A percentile compares a stretch with the other conserved stretches of the same genome.
phyloP scores from a whole-genome alignment of 2,329 filamentous ascomycete genomes.

The Rhinocladiella similis region DNA sequence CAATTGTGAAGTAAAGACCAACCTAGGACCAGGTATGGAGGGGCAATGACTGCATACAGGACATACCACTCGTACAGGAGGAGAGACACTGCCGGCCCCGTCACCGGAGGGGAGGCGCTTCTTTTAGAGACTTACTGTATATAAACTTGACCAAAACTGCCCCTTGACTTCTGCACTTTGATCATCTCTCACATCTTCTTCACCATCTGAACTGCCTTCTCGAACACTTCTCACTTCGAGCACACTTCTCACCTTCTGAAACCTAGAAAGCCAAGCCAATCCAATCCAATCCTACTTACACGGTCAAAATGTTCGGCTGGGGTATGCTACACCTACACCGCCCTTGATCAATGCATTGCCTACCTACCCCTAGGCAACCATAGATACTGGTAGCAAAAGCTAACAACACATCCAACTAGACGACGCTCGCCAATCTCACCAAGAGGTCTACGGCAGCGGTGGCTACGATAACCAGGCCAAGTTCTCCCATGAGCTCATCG shows the following conservation, averaged over 20 bases:
- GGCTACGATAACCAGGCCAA: constrained; percentile 58
- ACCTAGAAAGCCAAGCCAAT: no score
- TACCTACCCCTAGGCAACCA: no score
- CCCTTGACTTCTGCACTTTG: not conserved
- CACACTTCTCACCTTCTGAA: no score
- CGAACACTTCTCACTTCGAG: not conserved
- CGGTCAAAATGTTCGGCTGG: constrained; percentile 15
- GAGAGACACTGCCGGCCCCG: no score
- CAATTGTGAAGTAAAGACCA: not conserved
- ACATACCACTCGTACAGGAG: no score
- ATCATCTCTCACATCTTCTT: not conserved
- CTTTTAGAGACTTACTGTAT: not conserved
- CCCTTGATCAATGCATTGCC: not conserved
- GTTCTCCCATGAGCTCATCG: constrained; percentile 72
- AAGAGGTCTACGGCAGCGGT: constrained; percentile 53
- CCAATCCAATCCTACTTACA: not conserved
- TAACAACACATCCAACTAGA: constrained; percentile 35
- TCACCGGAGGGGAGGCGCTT: no score
- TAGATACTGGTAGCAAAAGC: no score
- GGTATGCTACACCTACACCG: constrained; percentile 1
- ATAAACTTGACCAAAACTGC: not conserved
- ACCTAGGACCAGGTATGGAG: not conserved
- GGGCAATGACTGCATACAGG: constrained; percentile 1
- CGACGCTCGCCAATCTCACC: constrained; percentile 55
- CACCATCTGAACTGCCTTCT: no score